These are phyloP conservation scores for Diplocarpon mali DNA, from an alignment of 2,329 filamentous ascomycete species.

Conservation along the genomic window DNA sequence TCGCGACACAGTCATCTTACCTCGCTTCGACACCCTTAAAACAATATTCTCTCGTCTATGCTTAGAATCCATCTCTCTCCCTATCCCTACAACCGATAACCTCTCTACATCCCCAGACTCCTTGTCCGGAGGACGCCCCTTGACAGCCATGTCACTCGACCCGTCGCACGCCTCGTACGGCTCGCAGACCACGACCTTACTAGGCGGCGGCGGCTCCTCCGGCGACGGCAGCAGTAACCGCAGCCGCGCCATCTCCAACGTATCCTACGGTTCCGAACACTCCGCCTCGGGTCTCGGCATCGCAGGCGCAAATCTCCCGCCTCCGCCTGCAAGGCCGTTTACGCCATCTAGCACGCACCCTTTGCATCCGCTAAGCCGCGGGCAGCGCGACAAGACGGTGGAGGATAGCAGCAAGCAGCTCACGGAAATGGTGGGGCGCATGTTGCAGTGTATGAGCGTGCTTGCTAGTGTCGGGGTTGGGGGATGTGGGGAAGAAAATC, in stretches of 20 bases:
- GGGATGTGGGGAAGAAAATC: slow-evolving; percentile 46
- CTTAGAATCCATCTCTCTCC: slow-evolving; percentile 54
- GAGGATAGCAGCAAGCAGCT: slow-evolving; percentile 63
- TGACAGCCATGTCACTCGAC: slow-evolving; percentile 66
- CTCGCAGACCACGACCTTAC: slow-evolving; percentile 65
- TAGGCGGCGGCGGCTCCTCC: slow-evolving; percentile 46
- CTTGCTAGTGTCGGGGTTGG: slow-evolving; percentile 56
- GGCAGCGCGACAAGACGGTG: slow-evolving; percentile 33
- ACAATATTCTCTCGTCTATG: slow-evolving; percentile 81
- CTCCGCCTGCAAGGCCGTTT: slow-evolving; percentile 23
- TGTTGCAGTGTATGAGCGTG: slow-evolving; percentile 94
- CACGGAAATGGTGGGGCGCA: slow-evolving; percentile 86
- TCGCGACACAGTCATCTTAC: slow-evolving; percentile 78
- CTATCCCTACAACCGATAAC: slow-evolving; percentile 33
- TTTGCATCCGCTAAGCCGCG: slow-evolving; percentile 11
- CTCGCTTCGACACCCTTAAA: slow-evolving; percentile 80
- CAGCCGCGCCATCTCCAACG: slow-evolving; percentile 78
- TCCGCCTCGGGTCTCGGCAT: slow-evolving; percentile 20
- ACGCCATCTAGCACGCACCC: slow-evolving; percentile 23
- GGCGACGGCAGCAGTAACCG: slow-evolving; percentile 44
- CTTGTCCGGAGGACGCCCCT: slow-evolving; percentile 41
- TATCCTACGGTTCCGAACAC: slow-evolving; percentile 46
- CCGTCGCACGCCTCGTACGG: slow-evolving; percentile 69
- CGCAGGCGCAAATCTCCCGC: slow-evolving; percentile 17
- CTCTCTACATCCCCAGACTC: slow-evolving; percentile 40